Percentiles rank a stretch among this genome's conserved stretches.
These are phyloP conservation scores for Apiospora hydei DNA, from an alignment of 2,329 filamentous ascomycete species.

Conservation along the genomic window DNA sequence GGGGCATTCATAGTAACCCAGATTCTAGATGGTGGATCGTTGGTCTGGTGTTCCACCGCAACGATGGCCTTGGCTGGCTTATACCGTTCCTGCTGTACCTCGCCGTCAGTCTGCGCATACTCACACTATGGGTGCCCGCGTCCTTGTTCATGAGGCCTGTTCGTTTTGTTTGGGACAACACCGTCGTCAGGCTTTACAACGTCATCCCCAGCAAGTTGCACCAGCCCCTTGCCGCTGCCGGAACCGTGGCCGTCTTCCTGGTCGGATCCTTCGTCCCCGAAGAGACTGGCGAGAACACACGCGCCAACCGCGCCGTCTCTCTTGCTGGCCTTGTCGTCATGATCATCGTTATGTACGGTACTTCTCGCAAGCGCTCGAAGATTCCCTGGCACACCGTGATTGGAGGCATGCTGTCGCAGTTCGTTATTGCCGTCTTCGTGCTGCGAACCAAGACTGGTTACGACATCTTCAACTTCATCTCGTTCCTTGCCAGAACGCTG, in stretches of 20 bases:
- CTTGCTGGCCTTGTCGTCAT: conserved; percentile 80
- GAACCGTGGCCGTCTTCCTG: conserved; percentile 77
- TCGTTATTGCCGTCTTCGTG: conserved; percentile 88
- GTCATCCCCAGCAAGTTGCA: conserved; percentile 73
- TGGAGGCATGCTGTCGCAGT: conserved; percentile 87
- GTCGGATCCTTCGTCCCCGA: conserved; percentile 78
- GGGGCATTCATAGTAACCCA: conserved; percentile 5
- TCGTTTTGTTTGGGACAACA: conserved; percentile 71
- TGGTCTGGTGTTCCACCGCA: conserved; percentile 67
- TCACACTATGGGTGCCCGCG: conserved; percentile 77
- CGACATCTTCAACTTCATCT: conserved; percentile 92
- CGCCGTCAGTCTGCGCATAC: conserved; percentile 72
- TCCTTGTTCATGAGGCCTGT: conserved; percentile 71
- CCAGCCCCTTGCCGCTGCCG: conserved; percentile 65
- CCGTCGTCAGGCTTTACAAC: conserved; percentile 63
- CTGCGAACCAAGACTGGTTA: conserved; percentile 81
- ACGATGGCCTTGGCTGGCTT: conserved; percentile 79
- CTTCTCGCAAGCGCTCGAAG: conserved; percentile 71
- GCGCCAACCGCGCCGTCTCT: conserved; percentile 80
- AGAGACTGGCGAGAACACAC: conserved; percentile 78
- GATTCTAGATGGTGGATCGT: conserved; percentile 49
- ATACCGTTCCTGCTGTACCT: conserved; percentile 86
- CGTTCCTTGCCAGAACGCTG: conserved; percentile 74
- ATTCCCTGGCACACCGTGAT: conserved; percentile 83
- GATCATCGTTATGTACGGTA: conserved; percentile 70